Percentiles rank a stretch among this genome's conserved stretches.
Conservation (phyloP, 2,329 filamentous ascomycete species). For the Nemania sp. region DNA sequence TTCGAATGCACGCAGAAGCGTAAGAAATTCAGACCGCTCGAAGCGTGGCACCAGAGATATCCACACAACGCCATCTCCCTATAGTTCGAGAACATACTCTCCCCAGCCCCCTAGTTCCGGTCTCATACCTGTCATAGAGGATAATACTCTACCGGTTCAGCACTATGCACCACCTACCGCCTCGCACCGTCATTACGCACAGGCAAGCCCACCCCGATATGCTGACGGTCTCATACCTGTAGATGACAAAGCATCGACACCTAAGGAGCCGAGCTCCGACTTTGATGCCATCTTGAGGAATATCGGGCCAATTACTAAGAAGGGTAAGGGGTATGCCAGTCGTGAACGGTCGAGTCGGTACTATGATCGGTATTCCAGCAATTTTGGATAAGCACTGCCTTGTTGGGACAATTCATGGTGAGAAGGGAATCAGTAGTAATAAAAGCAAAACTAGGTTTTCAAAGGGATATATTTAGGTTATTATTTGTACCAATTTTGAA, state of each 20-base stretch:
- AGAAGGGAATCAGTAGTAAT: neutral
- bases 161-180: neutral
- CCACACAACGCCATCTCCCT: neutral
- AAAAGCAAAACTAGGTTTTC: no score
- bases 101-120: conserved; percentile 7
- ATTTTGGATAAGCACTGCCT: conserved; percentile 22
- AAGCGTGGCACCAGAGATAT: neutral
- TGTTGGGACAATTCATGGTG: neutral
- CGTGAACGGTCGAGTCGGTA: conserved; percentile 30
- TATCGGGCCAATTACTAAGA: conserved; percentile 30
- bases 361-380: conserved; percentile 36
- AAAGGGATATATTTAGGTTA: no score
- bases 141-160: neutral
- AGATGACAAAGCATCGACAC: conserved; percentile 21
- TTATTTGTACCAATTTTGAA: no score
- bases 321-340: neutral
- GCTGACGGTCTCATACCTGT: conserved; percentile 26
- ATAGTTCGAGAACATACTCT: neutral
- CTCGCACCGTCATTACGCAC: neutral
- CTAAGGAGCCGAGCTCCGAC: conserved; percentile 26
- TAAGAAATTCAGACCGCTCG: neutral
- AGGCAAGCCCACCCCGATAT: conserved; percentile 12
- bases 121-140: conserved; percentile 25
- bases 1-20: conserved; percentile 8
- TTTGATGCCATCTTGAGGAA: conserved; percentile 37